Percentiles rank a stretch among this genome's conserved stretches.
phyloP scores from a whole-genome alignment of 768 basidiomycete species.

The Psilocybe subaeruginosa region DNA sequence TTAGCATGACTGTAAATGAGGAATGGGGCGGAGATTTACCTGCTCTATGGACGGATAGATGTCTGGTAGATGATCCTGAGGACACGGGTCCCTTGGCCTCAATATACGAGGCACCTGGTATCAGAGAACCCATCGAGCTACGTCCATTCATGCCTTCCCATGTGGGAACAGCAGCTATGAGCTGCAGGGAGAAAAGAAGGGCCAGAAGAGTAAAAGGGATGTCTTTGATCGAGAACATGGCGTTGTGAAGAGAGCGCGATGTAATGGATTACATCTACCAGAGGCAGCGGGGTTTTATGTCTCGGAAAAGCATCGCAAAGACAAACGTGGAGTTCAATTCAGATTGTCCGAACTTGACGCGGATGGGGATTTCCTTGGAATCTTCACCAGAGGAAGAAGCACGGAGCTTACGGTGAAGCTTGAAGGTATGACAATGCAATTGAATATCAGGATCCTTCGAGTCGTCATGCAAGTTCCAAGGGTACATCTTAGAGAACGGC shows the following conservation, averaged over 20 bases:
- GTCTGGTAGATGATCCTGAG: conserved; percentile 23
- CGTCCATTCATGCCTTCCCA: conserved; percentile 42
- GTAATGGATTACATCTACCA: neutral
- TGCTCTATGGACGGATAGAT: conserved; percentile 33
- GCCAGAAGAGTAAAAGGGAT: conserved; percentile 21
- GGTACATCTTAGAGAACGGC: neutral
- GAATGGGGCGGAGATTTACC: conserved; percentile 27
- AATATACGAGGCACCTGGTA: conserved; percentile 45
- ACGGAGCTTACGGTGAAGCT: conserved; percentile 1
- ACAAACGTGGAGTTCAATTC: conserved; percentile 21
- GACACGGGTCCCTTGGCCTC: conserved; percentile 34
- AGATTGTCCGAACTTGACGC: conserved; percentile 28
- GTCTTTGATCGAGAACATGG: conserved; percentile 15
- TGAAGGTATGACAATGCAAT: neutral
- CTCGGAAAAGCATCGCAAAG: conserved; percentile 33
- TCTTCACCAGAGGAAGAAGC: conserved; percentile 3
- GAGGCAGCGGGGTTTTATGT: conserved; percentile 16
- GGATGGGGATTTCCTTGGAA: conserved; percentile 9
- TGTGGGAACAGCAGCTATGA: conserved; percentile 40
- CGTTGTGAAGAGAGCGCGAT: neutral
- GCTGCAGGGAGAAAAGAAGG: conserved; percentile 23
- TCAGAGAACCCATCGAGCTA: conserved; percentile 40
- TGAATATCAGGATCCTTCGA: neutral
- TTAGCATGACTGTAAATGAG: neutral
- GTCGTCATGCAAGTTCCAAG: neutral